phyloP scores from a whole-genome alignment of 2,329 filamentous ascomycete genomes.

The Acephala macrosclerotiorum region DNA sequence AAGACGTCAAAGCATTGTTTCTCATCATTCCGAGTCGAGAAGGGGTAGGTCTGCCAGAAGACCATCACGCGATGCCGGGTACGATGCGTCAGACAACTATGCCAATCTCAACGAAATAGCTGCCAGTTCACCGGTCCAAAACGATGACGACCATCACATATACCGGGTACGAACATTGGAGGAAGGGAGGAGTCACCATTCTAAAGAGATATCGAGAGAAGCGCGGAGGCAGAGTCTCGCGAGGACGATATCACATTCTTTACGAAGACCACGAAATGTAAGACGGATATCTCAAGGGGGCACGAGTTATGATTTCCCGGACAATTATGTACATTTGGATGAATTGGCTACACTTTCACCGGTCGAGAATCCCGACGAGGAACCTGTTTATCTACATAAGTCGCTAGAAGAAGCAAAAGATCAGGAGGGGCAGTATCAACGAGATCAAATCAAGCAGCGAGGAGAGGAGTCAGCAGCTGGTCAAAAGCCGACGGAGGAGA shows the following conservation, averaged over 20 bases:
- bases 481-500: conserved; percentile 19
- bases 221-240: conserved; percentile 20
- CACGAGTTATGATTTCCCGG: conserved; percentile 33
- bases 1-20: not conserved
- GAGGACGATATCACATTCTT: conserved; percentile 20
- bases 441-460: conserved; percentile 15
- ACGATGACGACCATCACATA: conserved; percentile 46
- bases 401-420: conserved; percentile 48
- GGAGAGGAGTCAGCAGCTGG: conserved; percentile 16
- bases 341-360: conserved; percentile 53
- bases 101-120: conserved; percentile 51
- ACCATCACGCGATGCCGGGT: conserved; percentile 29
- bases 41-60: not conserved
- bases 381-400: conserved; percentile 46
- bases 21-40: not conserved
- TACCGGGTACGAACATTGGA: conserved; percentile 49
- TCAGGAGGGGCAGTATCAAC: conserved; percentile 33
- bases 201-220: conserved; percentile 35
- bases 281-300: conserved; percentile 16
- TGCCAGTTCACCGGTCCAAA: conserved; percentile 52
- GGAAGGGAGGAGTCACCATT: conserved; percentile 37
- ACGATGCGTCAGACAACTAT: conserved; percentile 49
- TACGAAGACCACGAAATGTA: conserved; percentile 8
- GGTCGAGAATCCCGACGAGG: conserved; percentile 52
- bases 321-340: conserved; percentile 51